A percentile compares a stretch with the other conserved stretches of the same genome.
These are phyloP conservation scores for Xylariaceae sp. DNA, from an alignment of 2,329 filamentous ascomycete species.

Conservation along the genomic window DNA sequence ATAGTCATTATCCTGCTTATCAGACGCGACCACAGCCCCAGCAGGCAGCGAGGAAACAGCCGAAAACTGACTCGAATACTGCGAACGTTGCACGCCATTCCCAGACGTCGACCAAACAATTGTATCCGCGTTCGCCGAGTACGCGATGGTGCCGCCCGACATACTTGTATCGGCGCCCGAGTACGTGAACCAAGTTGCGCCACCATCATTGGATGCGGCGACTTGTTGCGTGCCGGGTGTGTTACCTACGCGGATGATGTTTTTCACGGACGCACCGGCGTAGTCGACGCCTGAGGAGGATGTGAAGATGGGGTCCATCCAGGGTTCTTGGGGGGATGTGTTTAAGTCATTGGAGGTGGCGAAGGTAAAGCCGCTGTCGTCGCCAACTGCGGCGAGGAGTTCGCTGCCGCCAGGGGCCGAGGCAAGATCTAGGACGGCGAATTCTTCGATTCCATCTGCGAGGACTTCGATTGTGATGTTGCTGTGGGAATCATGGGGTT, in stretches of 20 bases:
- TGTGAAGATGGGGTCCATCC: slow-evolving; percentile 44
- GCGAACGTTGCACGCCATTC: slow-evolving; percentile 40
- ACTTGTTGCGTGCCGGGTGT: slow-evolving; percentile 39
- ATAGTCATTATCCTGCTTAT: slow-evolving; percentile 47
- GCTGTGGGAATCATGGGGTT: background rate
- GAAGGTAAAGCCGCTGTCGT: slow-evolving; percentile 50
- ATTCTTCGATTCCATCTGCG: slow-evolving; percentile 52
- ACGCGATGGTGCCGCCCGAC: slow-evolving; percentile 43
- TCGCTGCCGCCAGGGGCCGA: slow-evolving; percentile 47
- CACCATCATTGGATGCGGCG: slow-evolving; percentile 46
- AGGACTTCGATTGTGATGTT: slow-evolving; percentile 47
- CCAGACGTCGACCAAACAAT: slow-evolving; percentile 43
- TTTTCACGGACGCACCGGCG: slow-evolving; percentile 41
- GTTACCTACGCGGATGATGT: slow-evolving; percentile 48
- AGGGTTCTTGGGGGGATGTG: slow-evolving; percentile 40
- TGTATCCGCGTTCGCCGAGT: slow-evolving; percentile 47
- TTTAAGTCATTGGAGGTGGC: slow-evolving; percentile 34
- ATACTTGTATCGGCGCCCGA: slow-evolving; percentile 42
- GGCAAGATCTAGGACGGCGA: slow-evolving; percentile 44
- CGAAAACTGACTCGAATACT: slow-evolving; percentile 39
- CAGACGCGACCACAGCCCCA: slow-evolving; percentile 46
- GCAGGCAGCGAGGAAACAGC: slow-evolving; percentile 42
- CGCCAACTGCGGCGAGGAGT: slow-evolving; percentile 46
- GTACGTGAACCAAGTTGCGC: slow-evolving; percentile 44
- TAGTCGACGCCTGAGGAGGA: slow-evolving; percentile 44